phyloP scores from a whole-genome alignment of 2,329 filamentous ascomycete genomes.

The Alternaria infectoria region DNA sequence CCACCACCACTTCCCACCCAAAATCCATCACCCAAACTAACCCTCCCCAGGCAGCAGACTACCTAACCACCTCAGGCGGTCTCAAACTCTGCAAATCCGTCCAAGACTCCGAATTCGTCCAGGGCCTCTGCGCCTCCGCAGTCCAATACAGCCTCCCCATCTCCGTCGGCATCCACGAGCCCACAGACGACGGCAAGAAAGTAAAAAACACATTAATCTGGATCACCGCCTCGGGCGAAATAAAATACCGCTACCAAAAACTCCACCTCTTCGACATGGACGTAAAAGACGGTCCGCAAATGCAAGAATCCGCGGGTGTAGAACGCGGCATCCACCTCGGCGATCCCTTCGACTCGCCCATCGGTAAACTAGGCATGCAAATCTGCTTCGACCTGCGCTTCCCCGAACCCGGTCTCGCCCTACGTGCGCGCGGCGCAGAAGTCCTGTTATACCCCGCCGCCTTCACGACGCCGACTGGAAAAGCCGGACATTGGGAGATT shows the following conservation, averaged over 20 bases:
- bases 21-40: too few species aligned
- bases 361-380: slow-evolving; percentile 77
- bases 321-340: slow-evolving; percentile 63
- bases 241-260: slow-evolving; percentile 78
- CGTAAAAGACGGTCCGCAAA: slow-evolving; percentile 61
- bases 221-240: slow-evolving; percentile 67
- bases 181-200: slow-evolving; percentile 53
- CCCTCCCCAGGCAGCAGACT: slow-evolving; percentile 92
- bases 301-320: slow-evolving; percentile 71
- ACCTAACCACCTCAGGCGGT: slow-evolving; percentile 75
- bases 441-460: slow-evolving; percentile 87
- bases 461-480: slow-evolving; percentile 85
- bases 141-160: slow-evolving; percentile 69
- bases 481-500: slow-evolving; percentile 79
- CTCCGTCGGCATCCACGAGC: slow-evolving; percentile 81
- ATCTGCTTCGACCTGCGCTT: slow-evolving; percentile 95
- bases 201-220: slow-evolving; percentile 71
- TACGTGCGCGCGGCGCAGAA: slow-evolving; percentile 72
- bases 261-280: slow-evolving; percentile 85
- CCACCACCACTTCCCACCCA: neutral
- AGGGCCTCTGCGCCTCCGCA: slow-evolving; percentile 74
- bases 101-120: slow-evolving; percentile 72
- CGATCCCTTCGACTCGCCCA: slow-evolving; percentile 67
- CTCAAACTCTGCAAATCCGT: slow-evolving; percentile 73
- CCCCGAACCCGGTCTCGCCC: slow-evolving; percentile 72